phyloP scores from a whole-genome alignment of 495 filamentous ascomycete species.

The Polyplosphaeria fusca region DNA sequence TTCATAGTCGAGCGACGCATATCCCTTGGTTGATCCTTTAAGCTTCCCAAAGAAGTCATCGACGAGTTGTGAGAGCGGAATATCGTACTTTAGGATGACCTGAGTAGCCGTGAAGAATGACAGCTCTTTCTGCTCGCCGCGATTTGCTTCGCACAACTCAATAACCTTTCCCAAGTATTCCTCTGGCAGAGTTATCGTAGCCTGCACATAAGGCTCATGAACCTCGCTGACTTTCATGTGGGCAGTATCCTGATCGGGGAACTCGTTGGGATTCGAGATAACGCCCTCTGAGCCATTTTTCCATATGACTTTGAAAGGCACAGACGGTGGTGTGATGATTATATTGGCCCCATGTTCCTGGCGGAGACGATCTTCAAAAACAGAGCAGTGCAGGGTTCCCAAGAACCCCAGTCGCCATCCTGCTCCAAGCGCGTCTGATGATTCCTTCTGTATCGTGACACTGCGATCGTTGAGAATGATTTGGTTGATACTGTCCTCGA shows the following conservation, averaged over 20 bases:
- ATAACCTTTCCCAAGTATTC: conserved; percentile 93
- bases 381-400: conserved; percentile 94
- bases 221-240: conserved; percentile 59
- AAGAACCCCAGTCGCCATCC: conserved; percentile 93
- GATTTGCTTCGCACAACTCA: conserved; percentile 87
- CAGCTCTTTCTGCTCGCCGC: conserved; percentile 78
- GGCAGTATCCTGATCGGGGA: conserved; percentile 69
- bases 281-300: conserved; percentile 67
- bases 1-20: conserved; percentile 89
- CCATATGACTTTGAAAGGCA: conserved; percentile 83
- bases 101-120: conserved; percentile 92
- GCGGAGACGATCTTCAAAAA: conserved; percentile 93
- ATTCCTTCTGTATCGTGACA: conserved; percentile 89
- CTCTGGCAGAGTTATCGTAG: conserved; percentile 86
- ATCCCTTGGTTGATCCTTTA: conserved; percentile 81
- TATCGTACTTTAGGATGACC: conserved; percentile 89
- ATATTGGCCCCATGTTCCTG: conserved; percentile 94
- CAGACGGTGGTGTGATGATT: conserved; percentile 94
- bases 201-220: conserved; percentile 81
- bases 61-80: conserved; percentile 83
- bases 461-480: conserved; percentile 91
- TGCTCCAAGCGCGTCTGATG: conserved; percentile 86
- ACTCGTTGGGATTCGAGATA: conserved; percentile 79
- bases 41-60: conserved; percentile 98
- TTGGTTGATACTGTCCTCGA: conserved; percentile 94